Evolutionary conservation across 2,329 filamentous ascomycete species (phyloP).

Genomic region (Claviceps cyperi): DNA sequence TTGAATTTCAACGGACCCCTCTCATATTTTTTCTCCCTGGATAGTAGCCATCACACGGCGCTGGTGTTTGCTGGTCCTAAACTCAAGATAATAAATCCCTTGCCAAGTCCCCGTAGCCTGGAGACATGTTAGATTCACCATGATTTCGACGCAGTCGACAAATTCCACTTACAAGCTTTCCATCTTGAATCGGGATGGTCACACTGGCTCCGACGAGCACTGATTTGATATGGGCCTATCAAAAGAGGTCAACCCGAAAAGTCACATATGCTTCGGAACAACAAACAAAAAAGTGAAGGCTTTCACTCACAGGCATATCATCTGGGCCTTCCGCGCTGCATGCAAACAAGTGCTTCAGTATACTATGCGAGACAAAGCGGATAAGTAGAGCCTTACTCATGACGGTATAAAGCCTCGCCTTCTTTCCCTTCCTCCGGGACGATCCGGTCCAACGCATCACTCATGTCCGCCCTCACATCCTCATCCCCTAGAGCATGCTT

Average conservation of each 20-base stretch:
- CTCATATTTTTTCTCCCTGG: constrained; percentile 59
- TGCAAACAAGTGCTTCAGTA: not conserved
- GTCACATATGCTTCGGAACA: not conserved
- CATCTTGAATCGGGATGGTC: constrained; percentile 80
- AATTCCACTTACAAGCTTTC: constrained; percentile 44
- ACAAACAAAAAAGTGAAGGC: not conserved
- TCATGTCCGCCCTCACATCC: constrained; percentile 89
- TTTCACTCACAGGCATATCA: constrained; percentile 68
- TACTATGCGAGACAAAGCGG: not conserved
- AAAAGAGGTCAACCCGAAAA: not conserved
- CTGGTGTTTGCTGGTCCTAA: constrained; percentile 60
- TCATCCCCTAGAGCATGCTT: constrained; percentile 36
- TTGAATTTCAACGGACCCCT: not conserved
- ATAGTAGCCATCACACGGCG: constrained; percentile 84
- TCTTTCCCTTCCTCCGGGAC: constrained; percentile 63
- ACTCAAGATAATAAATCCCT: constrained; percentile 90
- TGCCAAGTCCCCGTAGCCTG: constrained; percentile 60
- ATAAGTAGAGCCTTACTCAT: constrained; percentile 28
- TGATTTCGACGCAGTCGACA: not conserved
- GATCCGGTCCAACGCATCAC: constrained; percentile 79
- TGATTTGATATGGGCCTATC: constrained; percentile 79
- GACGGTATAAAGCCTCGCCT: constrained; percentile 63
- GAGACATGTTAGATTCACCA: not conserved
- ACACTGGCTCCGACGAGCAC: constrained; percentile 79
- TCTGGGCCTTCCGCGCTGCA: constrained; percentile 66